A percentile compares a stretch with the other conserved stretches of the same genome.
Evolutionary conservation across 176 grass and related monocot genomes (phyloP).

Genomic region (Guadua angustifolia): DNA sequence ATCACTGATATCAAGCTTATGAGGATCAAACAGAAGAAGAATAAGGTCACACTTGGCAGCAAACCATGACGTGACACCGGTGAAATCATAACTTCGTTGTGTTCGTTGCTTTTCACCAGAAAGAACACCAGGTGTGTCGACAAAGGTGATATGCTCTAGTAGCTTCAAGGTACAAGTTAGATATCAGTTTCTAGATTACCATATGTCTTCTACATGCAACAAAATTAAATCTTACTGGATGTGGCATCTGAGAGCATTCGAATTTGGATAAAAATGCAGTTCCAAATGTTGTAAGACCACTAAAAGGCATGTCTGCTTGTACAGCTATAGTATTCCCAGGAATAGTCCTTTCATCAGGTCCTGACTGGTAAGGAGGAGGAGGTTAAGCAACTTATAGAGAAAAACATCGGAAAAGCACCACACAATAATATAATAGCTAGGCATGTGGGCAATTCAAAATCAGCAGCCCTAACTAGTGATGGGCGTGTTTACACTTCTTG

Average conservation of each 20-base stretch:
- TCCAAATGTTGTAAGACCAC: slow-evolving; percentile 92
- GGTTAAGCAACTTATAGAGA: slow-evolving; percentile 2
- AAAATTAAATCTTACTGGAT: slow-evolving; percentile 73
- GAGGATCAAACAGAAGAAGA: slow-evolving; percentile 92
- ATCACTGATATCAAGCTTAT: slow-evolving; percentile 91
- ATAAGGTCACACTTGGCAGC: slow-evolving; percentile 94
- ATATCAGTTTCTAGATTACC: slow-evolving; percentile 45
- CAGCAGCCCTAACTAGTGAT: not conserved
- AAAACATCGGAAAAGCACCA: not conserved
- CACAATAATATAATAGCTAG: slow-evolving; percentile 21
- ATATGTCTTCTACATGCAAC: slow-evolving; percentile 25
- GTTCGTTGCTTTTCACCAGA: slow-evolving; percentile 94
- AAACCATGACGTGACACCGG: slow-evolving; percentile 89
- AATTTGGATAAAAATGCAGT: slow-evolving; percentile 98
- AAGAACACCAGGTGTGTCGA: slow-evolving; percentile 93
- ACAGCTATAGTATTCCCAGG: slow-evolving; percentile 97
- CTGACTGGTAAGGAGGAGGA: slow-evolving; percentile 64
- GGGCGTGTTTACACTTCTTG: not conserved
- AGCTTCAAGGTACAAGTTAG: slow-evolving; percentile 62
- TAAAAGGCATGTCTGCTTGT: slow-evolving; percentile 97
- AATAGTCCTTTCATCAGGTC: slow-evolving; percentile 90
- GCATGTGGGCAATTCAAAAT: not conserved
- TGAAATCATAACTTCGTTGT: slow-evolving; percentile 87
- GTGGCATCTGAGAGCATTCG: slow-evolving; percentile 98
- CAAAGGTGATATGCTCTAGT: slow-evolving; percentile 92